These are phyloP conservation scores for Gracilaria gracilis DNA, from an alignment of 23 red algal species.

Conservation along the genomic window DNA sequence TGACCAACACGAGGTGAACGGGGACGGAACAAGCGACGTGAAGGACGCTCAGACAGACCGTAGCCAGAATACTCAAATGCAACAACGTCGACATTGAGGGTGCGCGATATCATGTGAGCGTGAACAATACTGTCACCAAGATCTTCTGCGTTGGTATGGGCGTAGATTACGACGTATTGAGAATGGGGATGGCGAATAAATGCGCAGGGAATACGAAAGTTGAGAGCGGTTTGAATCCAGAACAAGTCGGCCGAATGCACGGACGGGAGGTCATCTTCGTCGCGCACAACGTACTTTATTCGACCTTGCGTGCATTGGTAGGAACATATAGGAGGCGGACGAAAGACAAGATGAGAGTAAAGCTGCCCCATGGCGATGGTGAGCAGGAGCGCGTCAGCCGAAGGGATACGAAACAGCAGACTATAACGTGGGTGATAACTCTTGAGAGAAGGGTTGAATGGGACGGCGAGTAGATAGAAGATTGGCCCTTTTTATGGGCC, in stretches of 20 bases:
- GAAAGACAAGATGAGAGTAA: conserved; percentile 71
- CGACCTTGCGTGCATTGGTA: conserved; percentile 62
- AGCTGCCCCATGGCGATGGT: conserved; percentile 53
- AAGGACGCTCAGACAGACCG: conserved; percentile 71
- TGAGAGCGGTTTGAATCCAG: conserved; percentile 54
- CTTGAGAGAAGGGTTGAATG: not conserved
- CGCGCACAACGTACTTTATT: conserved; percentile 54
- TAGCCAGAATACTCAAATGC: conserved; percentile 93
- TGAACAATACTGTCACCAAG: conserved; percentile 71
- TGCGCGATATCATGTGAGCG: conserved; percentile 50
- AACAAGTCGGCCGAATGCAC: conserved; percentile 33
- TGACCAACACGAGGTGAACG: conserved; percentile 1
- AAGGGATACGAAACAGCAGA: too few species aligned
- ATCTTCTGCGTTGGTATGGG: conserved; percentile 90
- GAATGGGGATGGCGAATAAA: conserved; percentile 45
- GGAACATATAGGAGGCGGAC: conserved; percentile 40
- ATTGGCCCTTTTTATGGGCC: not conserved
- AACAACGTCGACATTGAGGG: conserved; percentile 68
- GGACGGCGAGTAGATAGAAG: not conserved
- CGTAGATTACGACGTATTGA: conserved; percentile 76
- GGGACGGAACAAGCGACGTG: conserved; percentile 13
- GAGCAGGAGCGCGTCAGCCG: not conserved
- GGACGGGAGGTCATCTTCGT: conserved; percentile 24
- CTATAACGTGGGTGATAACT: not conserved
- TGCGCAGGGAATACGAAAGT: conserved; percentile 48